These are phyloP conservation scores for Aspergillus uvarum DNA, from an alignment of 2,329 filamentous ascomycete species.

Conservation along the genomic window DNA sequence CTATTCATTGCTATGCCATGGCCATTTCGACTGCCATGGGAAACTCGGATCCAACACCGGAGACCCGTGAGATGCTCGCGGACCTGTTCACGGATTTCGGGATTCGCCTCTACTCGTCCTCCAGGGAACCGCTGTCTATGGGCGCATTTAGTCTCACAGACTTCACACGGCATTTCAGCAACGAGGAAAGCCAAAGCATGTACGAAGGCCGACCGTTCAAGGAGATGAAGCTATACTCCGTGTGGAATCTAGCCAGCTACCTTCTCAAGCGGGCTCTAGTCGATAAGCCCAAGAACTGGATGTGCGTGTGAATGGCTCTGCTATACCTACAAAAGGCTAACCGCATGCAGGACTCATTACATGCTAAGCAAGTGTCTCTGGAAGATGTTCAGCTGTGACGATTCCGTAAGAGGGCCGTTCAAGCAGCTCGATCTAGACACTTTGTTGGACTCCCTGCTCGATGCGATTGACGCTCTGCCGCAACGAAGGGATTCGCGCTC, in stretches of 20 bases:
- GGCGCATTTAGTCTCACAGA: conserved; percentile 63
- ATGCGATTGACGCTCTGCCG: conserved; percentile 62
- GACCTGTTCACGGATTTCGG: conserved; percentile 70
- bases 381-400: conserved; percentile 63
- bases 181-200: conserved; percentile 52
- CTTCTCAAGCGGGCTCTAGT: conserved; percentile 61
- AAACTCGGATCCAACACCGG: conserved; percentile 54
- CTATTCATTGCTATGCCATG: conserved; percentile 79
- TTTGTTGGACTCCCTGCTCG: conserved; percentile 58
- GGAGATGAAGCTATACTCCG: conserved; percentile 58
- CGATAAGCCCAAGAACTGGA: conserved; percentile 63
- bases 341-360: conserved; percentile 56
- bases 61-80: conserved; percentile 58
- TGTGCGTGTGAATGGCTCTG: conserved; percentile 43
- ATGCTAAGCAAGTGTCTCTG: conserved; percentile 70
- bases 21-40: conserved; percentile 63
- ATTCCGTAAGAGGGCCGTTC: conserved; percentile 37
- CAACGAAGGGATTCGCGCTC: conserved; percentile 58
- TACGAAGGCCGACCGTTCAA: conserved; percentile 59
- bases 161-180: conserved; percentile 62
- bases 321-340: not conserved
- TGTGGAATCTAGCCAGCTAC: conserved; percentile 64
- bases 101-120: conserved; percentile 66
- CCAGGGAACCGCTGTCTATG: conserved; percentile 67
- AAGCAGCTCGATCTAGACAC: conserved; percentile 42